Percentiles rank a stretch among this genome's conserved stretches.
Evolutionary conservation across 345 rosid species (phyloP).

Genomic region (Mallotus nudiflorus): DNA sequence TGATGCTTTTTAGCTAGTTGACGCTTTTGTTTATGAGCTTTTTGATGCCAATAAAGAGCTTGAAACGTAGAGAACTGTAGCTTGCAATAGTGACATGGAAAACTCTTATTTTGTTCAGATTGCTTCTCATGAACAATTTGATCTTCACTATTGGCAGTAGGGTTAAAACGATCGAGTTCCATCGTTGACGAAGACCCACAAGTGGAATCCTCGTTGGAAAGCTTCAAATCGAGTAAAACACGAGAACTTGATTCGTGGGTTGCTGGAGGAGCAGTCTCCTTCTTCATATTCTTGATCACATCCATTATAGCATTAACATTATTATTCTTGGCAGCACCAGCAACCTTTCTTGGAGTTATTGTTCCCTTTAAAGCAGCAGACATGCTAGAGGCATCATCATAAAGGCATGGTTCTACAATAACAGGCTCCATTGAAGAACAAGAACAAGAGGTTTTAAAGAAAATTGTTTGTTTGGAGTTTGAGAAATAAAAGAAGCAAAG

Average conservation of each 20-base stretch:
- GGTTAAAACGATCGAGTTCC: constrained; percentile 34
- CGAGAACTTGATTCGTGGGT: too few species aligned
- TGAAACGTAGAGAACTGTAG: constrained; percentile 61
- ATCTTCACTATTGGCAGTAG: not conserved
- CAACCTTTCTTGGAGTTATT: not conserved
- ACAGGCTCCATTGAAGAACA: constrained; percentile 31
- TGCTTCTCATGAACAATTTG: not conserved
- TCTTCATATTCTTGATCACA: too few species aligned
- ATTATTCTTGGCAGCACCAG: not conserved
- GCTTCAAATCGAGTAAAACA: too few species aligned
- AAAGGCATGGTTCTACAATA: constrained; percentile 18
- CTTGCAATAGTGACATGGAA: constrained; percentile 56
- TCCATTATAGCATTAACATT: too few species aligned
- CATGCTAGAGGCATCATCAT: constrained; percentile 36
- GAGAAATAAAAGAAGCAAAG: not conserved
- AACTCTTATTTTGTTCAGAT: constrained; percentile 25
- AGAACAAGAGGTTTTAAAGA: too few species aligned
- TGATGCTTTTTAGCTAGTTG: too few species aligned
- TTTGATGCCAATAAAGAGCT: constrained; percentile 79
- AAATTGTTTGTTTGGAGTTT: not conserved
- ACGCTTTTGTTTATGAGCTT: constrained; percentile 75
- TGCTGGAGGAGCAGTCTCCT: too few species aligned
- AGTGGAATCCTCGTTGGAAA: constrained; percentile 15
- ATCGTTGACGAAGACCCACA: constrained; percentile 27
- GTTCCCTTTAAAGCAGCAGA: constrained; percentile 35